Conservation (phyloP, 2,329 filamentous ascomycete genomes). For the Sarocladiaceae sp. region DNA sequence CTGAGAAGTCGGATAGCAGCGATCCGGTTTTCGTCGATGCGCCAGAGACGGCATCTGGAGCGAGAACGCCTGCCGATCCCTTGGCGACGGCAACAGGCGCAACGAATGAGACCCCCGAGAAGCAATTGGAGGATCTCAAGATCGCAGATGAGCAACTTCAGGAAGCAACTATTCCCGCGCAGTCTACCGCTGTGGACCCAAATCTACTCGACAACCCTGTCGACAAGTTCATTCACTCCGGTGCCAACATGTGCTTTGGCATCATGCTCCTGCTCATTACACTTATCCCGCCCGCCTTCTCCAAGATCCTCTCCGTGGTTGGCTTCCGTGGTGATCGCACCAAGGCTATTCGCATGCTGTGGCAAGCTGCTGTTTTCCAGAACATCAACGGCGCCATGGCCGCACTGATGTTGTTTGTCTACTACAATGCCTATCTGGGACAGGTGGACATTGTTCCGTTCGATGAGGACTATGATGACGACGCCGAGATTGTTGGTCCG, state of each 20-base stretch:
- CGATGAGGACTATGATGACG: conserved; percentile 42
- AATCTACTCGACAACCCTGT: conserved; percentile 66
- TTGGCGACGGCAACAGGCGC: background rate
- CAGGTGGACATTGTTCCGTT: conserved; percentile 81
- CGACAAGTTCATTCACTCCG: conserved; percentile 85
- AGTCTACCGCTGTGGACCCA: conserved; percentile 47
- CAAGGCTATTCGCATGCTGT: conserved; percentile 76
- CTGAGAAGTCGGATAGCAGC: conserved; percentile 25
- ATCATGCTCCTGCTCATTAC: conserved; percentile 82
- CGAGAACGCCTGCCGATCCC: background rate
- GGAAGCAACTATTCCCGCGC: conserved; percentile 19
- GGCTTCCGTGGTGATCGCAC: conserved; percentile 87
- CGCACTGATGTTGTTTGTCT: conserved; percentile 71
- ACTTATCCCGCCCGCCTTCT: conserved; percentile 86
- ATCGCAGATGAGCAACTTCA: conserved; percentile 14
- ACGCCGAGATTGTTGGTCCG: conserved; percentile 60
- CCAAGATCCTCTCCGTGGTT: conserved; percentile 77
- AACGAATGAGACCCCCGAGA: background rate
- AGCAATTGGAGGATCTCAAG: conserved; percentile 7
- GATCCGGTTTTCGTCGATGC: conserved; percentile 5
- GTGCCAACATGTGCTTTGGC: conserved; percentile 84
- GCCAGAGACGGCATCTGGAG: conserved; percentile 2
- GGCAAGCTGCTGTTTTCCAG: conserved; percentile 77
- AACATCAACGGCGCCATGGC: conserved; percentile 93
- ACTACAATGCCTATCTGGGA: conserved; percentile 81